phyloP scores from a whole-genome alignment of 148 eudicot species.

The Camellia granthamiana region DNA sequence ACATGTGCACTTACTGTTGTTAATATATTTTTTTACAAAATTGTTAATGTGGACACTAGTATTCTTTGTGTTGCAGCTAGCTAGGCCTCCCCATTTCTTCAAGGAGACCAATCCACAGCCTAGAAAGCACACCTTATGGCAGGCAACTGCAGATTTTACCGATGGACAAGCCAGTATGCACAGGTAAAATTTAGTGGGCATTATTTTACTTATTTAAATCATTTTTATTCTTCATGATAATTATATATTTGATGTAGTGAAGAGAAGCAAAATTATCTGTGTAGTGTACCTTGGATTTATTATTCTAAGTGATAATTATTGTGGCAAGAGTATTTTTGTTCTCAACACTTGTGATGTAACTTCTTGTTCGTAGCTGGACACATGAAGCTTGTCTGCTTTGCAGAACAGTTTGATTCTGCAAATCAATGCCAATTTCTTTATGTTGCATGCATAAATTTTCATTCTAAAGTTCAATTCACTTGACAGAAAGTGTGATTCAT shows the following conservation, averaged over 20 bases:
- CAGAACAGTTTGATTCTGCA: background rate
- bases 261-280: background rate
- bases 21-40: background rate
- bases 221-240: background rate
- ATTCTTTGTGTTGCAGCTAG: slow-evolving; percentile 47
- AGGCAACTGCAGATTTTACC: slow-evolving; percentile 79
- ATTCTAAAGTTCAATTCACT: background rate
- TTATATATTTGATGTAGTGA: background rate
- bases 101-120: slow-evolving; percentile 93
- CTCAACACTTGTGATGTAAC: background rate
- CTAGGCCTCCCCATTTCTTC: slow-evolving; percentile 73
- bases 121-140: slow-evolving; percentile 89
- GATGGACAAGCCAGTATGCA: slow-evolving; percentile 70
- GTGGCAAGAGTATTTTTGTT: background rate
- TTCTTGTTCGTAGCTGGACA: background rate
- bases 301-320: background rate
- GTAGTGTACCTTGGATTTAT: background rate
- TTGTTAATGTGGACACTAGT: background rate
- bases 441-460: background rate
- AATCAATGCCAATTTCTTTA: background rate
- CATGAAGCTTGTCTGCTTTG: background rate
- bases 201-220: background rate
- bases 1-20: slow-evolving; percentile 5
- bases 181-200: slow-evolving; percentile 31
- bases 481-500: background rate